Evolutionary conservation across 169 alveolate species (phyloP), one percentile per base, ranked within the genome.

Genomic region (Babesia ovata): DNA sequence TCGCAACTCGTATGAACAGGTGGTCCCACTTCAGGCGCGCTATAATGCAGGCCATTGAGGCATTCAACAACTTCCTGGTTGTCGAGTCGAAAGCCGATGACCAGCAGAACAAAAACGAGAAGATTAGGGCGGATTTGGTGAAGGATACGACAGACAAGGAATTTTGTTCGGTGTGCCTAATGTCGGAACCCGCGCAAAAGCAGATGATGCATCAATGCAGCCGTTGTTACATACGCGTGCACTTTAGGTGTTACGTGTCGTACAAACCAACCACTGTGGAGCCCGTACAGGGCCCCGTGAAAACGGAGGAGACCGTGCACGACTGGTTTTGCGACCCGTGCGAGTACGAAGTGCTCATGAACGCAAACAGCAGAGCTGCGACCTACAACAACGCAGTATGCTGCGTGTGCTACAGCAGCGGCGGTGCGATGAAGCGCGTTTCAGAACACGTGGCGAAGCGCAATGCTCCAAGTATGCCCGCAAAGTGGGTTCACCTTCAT

Each of bases 121-220:
- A 22, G 11, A 17, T 44, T 33, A 33, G 11, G 33, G 66, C 76
- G n/a, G 70, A 53, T 0, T 9, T 10, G 24, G 24, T 44, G 4
- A 36, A 53, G 44, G 79, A 53, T 22, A 45, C 66, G 19, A 56
- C 54, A 22, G 79, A 46, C 52, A 63, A 66, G 69, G 89, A 82
- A 46, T 82, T 63, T 39, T 82, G 89, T 24, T 74, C 86, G 56
- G 89, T 82, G 71, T 82, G 89, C 46, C 79, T 82, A 50, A 13
- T 82, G 89, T 29, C 85, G 46, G 89, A 82, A 53, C 74, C 26
- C 52, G 70, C 85, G 46, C 82, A 82, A 54, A 82, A 82, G 75
- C 85, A 82, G 36, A 28, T 74, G 21, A 56, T 82, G 75, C 29
- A 46, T 17, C 89, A 82, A 53, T 82, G 89, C 62, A 48, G 33